These are phyloP conservation scores for Datura wrightii DNA, from an alignment of 257 asterid species.

Conservation along the genomic window DNA sequence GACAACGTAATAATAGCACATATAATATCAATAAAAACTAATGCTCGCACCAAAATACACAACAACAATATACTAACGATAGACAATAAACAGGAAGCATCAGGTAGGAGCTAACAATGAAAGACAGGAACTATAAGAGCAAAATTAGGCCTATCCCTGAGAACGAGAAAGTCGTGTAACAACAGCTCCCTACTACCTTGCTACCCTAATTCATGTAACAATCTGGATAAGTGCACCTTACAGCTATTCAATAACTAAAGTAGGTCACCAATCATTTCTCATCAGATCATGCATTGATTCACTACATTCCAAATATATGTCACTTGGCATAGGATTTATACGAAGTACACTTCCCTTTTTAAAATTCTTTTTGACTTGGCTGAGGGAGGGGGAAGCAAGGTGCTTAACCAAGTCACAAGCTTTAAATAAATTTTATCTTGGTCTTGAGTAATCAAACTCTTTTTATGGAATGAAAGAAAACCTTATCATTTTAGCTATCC, in stretches of 20 bases:
- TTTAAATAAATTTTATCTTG: neutral
- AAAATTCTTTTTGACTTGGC: neutral
- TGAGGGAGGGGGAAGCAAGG: slow-evolving; percentile 13
- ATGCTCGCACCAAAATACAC: too few relatives aligned
- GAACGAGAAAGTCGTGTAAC: too few relatives aligned
- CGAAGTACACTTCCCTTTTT: neutral
- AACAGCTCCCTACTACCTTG: too few relatives aligned
- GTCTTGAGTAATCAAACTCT: neutral
- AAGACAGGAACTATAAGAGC: too few relatives aligned
- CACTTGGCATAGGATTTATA: neutral
- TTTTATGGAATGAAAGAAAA: neutral
- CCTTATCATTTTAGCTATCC: neutral
- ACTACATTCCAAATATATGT: neutral
- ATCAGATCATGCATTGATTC: slow-evolving; percentile 9
- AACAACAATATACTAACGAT: too few relatives aligned
- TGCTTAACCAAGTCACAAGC: slow-evolving; percentile 10
- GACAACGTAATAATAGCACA: too few relatives aligned
- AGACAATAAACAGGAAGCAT: too few relatives aligned
- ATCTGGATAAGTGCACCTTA: neutral
- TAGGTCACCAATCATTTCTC: slow-evolving; percentile 9
- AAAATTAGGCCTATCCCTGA: too few relatives aligned
- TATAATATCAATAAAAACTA: too few relatives aligned
- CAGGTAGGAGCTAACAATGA: too few relatives aligned
- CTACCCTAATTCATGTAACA: too few relatives aligned
- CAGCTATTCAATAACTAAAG: neutral